phyloP scores from a whole-genome alignment of 441 rosid species.

The Populus hybrid region DNA sequence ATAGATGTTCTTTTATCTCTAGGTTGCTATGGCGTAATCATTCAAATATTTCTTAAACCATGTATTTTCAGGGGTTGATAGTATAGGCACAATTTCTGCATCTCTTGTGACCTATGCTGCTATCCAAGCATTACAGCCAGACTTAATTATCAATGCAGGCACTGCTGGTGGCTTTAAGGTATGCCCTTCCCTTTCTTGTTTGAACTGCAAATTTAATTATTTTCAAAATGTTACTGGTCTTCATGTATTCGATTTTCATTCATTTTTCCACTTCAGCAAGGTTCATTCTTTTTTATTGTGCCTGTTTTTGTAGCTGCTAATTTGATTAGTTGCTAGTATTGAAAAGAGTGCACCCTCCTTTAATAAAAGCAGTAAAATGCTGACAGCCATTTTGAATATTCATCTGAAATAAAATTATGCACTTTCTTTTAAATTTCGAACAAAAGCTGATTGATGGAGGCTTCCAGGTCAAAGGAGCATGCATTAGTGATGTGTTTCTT shows the following conservation, averaged over 20 bases:
- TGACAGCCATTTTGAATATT: not conserved
- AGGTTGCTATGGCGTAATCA: not conserved
- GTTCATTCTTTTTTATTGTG: not conserved
- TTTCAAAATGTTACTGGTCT: not conserved
- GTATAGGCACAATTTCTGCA: slow-evolving; percentile 80
- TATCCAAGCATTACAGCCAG: slow-evolving; percentile 75
- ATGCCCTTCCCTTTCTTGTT: not conserved
- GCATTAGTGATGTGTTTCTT: slow-evolving; percentile 81
- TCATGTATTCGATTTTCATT: not conserved
- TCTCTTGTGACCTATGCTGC: slow-evolving; percentile 87
- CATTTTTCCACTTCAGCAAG: not conserved
- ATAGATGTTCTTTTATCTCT: not conserved
- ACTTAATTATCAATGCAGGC: slow-evolving; percentile 89
- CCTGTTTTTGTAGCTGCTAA: not conserved
- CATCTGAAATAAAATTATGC: not conserved
- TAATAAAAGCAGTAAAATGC: not conserved
- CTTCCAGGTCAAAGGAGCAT: slow-evolving; percentile 77
- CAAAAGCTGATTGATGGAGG: slow-evolving; percentile 14
- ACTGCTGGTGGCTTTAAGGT: slow-evolving; percentile 98
- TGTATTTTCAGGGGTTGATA: slow-evolving; percentile 72
- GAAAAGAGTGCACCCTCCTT: not conserved
- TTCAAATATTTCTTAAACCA: not conserved
- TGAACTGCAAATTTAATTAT: not conserved
- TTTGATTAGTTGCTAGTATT: not conserved
- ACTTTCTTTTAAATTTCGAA: not conserved